phyloP scores from a whole-genome alignment of 768 basidiomycete species.

The Leccinum rimulosum region DNA sequence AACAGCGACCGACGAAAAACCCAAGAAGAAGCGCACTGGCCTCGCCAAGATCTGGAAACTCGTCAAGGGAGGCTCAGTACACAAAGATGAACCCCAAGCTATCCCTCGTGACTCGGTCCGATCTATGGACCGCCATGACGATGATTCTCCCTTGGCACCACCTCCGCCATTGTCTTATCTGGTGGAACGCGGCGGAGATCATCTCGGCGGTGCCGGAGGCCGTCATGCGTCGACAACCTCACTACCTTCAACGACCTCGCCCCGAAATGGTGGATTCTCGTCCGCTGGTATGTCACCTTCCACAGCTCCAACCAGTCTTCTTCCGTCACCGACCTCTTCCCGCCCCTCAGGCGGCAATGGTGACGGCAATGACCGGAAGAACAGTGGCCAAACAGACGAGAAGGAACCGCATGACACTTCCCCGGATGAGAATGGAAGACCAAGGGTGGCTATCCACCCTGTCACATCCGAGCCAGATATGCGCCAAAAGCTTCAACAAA shows the following conservation, averaged over 20 bases:
- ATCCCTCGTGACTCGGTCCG: conserved; percentile 37
- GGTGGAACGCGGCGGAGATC: conserved; percentile 56
- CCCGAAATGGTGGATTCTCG: conserved; percentile 49
- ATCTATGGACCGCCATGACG: conserved; percentile 46
- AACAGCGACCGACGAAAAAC: conserved; percentile 40
- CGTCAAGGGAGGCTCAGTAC: conserved; percentile 57
- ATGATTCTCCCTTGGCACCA: conserved; percentile 78
- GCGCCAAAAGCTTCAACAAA: conserved; percentile 44
- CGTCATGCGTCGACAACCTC: conserved; percentile 73
- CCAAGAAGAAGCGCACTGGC: conserved; percentile 78
- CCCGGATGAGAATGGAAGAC: conserved; percentile 34
- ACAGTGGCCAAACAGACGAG: conserved; percentile 43
- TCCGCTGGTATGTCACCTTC: conserved; percentile 69
- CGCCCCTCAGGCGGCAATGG: conserved; percentile 58
- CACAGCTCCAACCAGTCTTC: conserved; percentile 70
- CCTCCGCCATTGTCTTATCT: conserved; percentile 91
- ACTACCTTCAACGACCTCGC: conserved; percentile 56
- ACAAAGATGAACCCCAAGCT: conserved; percentile 33
- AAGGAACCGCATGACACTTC: conserved; percentile 35
- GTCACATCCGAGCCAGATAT: conserved; percentile 63
- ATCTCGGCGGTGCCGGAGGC: conserved; percentile 38
- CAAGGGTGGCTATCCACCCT: conserved; percentile 46
- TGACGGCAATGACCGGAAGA: conserved; percentile 45
- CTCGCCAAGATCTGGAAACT: conserved; percentile 80
- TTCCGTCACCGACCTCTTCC: conserved; percentile 75